Evolutionary conservation across 495 filamentous ascomycete genomes (phyloP).

Genomic region (Ascodesmis nigricans): DNA sequence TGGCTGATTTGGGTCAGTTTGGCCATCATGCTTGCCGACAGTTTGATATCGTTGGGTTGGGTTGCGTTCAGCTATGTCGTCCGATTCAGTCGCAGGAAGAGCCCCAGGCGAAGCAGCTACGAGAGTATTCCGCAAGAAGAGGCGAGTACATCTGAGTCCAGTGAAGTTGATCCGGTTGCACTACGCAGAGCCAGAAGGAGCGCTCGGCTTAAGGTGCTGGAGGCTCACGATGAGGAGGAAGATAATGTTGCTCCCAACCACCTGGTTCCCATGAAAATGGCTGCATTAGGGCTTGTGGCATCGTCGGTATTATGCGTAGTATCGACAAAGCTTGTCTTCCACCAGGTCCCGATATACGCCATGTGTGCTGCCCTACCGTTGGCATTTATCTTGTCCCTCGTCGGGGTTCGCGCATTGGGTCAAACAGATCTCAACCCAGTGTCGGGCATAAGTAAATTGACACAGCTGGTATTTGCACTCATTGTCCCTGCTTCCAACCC

Average conservation of each 20-base stretch:
- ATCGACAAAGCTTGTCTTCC: conserved; percentile 62
- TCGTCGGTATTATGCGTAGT: conserved; percentile 60
- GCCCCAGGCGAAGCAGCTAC: conserved; percentile 3
- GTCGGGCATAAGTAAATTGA: conserved; percentile 87
- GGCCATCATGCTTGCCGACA: conserved; percentile 91
- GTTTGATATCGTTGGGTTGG: conserved; percentile 67
- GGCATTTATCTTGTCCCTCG: conserved; percentile 71
- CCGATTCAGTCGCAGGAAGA: background rate
- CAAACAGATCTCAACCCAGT: conserved; percentile 96
- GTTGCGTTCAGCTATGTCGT: conserved; percentile 33
- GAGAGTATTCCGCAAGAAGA: conserved; percentile 7
- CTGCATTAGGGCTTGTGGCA: conserved; percentile 48
- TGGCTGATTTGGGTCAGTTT: conserved; percentile 96
- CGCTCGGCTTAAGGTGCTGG: conserved; percentile 1
- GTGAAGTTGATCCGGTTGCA: too few relatives aligned
- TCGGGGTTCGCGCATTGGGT: conserved; percentile 79
- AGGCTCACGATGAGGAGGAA: conserved; percentile 22
- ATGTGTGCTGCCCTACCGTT: conserved; percentile 69
- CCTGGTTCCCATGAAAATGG: conserved; percentile 49
- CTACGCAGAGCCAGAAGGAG: conserved; percentile 3
- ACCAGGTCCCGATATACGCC: conserved; percentile 39
- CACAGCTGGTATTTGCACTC: conserved; percentile 82
- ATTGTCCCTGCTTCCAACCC: conserved; percentile 55
- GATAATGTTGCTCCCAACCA: conserved; percentile 67
- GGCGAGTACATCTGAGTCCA: too few relatives aligned